phyloP scores from a whole-genome alignment of 1,284 basidiomycete genomes.

The Microbotryum silenes-acaulis region DNA sequence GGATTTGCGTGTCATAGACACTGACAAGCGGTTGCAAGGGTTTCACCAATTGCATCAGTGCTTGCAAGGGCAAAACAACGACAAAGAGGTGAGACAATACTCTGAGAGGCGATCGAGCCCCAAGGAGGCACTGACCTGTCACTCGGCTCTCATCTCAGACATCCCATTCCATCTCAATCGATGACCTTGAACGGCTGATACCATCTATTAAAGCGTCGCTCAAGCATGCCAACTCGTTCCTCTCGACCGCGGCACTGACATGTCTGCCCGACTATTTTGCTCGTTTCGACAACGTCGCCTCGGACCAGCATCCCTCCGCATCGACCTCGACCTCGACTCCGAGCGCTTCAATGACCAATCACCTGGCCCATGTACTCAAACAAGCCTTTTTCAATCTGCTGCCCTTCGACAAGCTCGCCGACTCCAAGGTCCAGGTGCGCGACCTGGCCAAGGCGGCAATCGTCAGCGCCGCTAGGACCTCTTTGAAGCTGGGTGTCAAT shows the following conservation, averaged over 20 bases:
- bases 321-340: conserved; percentile 53
- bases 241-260: conserved; percentile 42
- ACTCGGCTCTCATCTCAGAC: no score
- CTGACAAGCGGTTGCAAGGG: conserved; percentile 17
- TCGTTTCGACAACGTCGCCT: not conserved
- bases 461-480: conserved; percentile 39
- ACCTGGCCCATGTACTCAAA: conserved; percentile 49
- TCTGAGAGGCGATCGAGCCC: no score
- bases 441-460: conserved; percentile 67
- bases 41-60: not conserved
- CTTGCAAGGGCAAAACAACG: not conserved
- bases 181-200: conserved; percentile 60
- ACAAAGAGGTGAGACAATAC: not conserved
- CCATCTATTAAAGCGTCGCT: conserved; percentile 62
- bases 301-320: conserved; percentile 48
- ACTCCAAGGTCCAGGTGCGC: conserved; percentile 61
- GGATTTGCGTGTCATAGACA: conserved; percentile 3
- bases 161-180: conserved; percentile 46
- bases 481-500: conserved; percentile 52
- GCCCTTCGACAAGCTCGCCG: conserved; percentile 71
- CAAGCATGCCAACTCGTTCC: conserved; percentile 68
- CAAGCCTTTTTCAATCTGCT: conserved; percentile 60
- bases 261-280: conserved; percentile 35
- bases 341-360: conserved; percentile 56
- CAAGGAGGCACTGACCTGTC: no score